Evolutionary conservation across 2,329 filamentous ascomycete species (phyloP).

Genomic region (Nemania serpens): DNA sequence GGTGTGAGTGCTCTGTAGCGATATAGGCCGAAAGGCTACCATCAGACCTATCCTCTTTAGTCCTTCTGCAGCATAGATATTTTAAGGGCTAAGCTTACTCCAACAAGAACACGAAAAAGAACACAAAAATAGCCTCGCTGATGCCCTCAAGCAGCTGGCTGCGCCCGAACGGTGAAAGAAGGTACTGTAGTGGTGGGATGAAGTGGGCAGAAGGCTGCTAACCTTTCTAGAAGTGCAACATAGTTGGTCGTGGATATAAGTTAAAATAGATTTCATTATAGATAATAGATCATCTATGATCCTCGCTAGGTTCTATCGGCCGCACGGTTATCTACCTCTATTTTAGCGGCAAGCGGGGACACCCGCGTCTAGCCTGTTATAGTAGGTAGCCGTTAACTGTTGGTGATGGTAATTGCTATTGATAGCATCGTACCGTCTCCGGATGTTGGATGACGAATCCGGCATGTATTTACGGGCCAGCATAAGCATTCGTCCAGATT

Average conservation of each 20-base stretch:
- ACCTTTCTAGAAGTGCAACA: too few relatives aligned
- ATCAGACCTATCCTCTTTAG: conserved; percentile 16
- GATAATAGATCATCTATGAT: background rate
- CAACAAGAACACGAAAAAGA: background rate
- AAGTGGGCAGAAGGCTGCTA: too few relatives aligned
- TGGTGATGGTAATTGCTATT: background rate
- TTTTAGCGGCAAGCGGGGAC: background rate
- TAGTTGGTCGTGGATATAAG: too few relatives aligned
- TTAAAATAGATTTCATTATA: too few relatives aligned
- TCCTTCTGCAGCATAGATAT: conserved; percentile 2
- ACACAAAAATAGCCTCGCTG: conserved; percentile 2
- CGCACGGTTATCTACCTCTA: background rate
- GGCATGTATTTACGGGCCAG: too few relatives aligned
- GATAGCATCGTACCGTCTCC: too few relatives aligned
- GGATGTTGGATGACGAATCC: too few relatives aligned
- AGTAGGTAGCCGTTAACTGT: background rate
- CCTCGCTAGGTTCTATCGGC: background rate
- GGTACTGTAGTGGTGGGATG: background rate
- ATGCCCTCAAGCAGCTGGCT: background rate
- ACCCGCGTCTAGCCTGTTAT: conserved; percentile 10
- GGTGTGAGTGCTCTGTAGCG: background rate
- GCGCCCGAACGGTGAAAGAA: background rate
- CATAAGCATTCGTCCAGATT: too few relatives aligned
- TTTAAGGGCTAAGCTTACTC: background rate
- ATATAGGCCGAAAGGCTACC: conserved; percentile 22